phyloP scores from a whole-genome alignment of 495 filamentous ascomycete genomes.

The Penicillium goetzii region DNA sequence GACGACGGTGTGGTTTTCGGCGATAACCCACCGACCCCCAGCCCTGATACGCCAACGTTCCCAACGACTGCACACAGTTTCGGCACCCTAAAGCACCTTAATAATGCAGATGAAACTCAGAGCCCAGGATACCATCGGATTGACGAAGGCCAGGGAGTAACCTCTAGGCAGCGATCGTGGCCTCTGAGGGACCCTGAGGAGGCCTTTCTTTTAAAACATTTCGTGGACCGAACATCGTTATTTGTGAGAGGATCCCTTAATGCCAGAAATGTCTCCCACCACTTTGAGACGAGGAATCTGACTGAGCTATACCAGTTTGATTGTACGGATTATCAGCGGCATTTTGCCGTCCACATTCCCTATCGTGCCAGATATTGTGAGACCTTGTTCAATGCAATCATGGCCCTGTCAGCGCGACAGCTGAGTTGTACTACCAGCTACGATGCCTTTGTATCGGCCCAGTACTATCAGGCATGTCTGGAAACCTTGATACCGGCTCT shows the following conservation, averaged over 20 bases:
- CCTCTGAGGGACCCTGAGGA: constrained; percentile 31
- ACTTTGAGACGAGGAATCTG: not conserved
- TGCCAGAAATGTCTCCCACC: not conserved
- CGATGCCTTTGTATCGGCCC: constrained; percentile 50
- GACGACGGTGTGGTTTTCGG: not conserved
- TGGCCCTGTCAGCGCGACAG: constrained; percentile 61
- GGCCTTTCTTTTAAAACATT: constrained; percentile 27
- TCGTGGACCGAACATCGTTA: constrained; percentile 29
- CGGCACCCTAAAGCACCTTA: not conserved
- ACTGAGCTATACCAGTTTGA: constrained; percentile 49
- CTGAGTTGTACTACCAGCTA: constrained; percentile 51
- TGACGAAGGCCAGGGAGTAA: not conserved
- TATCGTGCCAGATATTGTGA: constrained; percentile 51
- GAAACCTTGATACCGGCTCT: constrained; percentile 53
- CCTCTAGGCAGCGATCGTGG: constrained; percentile 19
- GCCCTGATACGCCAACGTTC: not conserved
- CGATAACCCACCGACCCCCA: not conserved
- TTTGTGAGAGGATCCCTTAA: constrained; percentile 22
- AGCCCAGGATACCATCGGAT: not conserved
- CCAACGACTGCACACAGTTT: not conserved
- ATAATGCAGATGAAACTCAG: not conserved
- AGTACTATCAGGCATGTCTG: constrained; percentile 56
- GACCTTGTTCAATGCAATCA: constrained; percentile 61
- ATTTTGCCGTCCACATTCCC: constrained; percentile 59
- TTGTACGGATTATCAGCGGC: constrained; percentile 57